Evolutionary conservation across 148 eudicot genomes (phyloP), one percentile per base, ranked within the genome.

Genomic region (Selenicereus undatus): DNA sequence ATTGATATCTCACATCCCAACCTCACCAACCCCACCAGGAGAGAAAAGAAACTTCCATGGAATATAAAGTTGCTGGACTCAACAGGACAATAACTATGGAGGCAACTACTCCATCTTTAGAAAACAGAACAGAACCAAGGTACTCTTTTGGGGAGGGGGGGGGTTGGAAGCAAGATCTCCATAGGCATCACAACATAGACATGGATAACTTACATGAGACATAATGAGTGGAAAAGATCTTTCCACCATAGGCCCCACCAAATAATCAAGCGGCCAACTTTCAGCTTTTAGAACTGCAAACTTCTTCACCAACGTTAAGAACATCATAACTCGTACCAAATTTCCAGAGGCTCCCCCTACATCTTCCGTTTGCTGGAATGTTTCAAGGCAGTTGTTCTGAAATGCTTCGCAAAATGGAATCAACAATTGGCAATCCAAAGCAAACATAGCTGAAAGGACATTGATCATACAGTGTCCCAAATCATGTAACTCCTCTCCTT

Each of bases 221-320:
- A 86, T 82, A 77, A 92, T 86, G 16, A 90, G 60, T 32, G 91
- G 89, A 81, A 93, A 89, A 78, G 88, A 84, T 81, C 88, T 88
- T 68, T 84, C 85, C 88, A 93, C 71, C 86, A 88, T 82, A 50
- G 99, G 98, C 60, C 98, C 97, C 76, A 93, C 89, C 73, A 96
- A 73, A 80, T 85, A 70, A 65, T 83, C 82, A 81, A 93, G 83
- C 48, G 98, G 95, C 99, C 99, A 96, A 45, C 81, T 79, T 83
- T 93, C 93, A 84, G 93, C 91, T 88, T 83, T 86, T 81, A 65
- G 82, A 79, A 87, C 81, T 54, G 94, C 87, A 85, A 89, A 86
- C 73, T 87, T 82, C 78, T 87, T 93, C 73, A 92, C 76, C 79
- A 91, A 58, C 72, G 83, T 79, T 51, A 96, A 58, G 83, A 92